Base-by-base conservation (phyloP, 2,329 filamentous ascomycete species). In the Cladophialophora exuberans region DNA sequence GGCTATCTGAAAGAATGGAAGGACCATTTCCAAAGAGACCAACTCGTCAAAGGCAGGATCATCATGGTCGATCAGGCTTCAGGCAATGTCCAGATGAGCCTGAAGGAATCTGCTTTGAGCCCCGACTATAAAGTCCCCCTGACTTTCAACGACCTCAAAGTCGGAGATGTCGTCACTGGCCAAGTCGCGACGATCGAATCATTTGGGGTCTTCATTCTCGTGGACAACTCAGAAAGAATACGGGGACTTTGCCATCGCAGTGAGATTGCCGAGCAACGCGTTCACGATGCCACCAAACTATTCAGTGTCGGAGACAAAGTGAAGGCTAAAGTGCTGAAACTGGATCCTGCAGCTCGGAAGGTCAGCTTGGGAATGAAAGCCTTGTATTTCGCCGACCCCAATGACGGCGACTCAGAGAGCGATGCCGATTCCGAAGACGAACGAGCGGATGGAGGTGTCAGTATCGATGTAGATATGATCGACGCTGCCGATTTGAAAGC, bases 1-100 rank as follows among this genome's bases (percentile, higher is more conserved):
- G 82, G 84, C 6, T 99, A 86, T 70, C 76, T 99, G 65, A 97
- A 97, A 72, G 90, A 97, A 58, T 99, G 94, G 94, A 95, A 96
- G 75, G 84, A 89, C 30, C 79, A 86, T 39, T 97, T 93, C 74
- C 86, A 94, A 65, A 76, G 93, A 43, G 90, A 96, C 66, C 91
- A 97, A 72, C 80, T 99, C 4, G 90, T 99, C 50, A 90, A 88
- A 72, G 94, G 91, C 47, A 90, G 93, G 61, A 80, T 99, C 56
- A 83, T 88, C 42, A 78, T 84, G 2, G 82, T 92, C 22, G 88
- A 97, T 64, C 66, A 79, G 4, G 78, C 80, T 31, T 78, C 84
- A 22, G 84, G 85, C 54, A 89, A 91, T 64, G 75, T 96, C 23
- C 90, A 95, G 69, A 80, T 99, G 77, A 95, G 85, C 66, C 76